These are phyloP conservation scores for Cubamyces sp. DNA, from an alignment of 768 basidiomycete genomes.

Conservation along the genomic window DNA sequence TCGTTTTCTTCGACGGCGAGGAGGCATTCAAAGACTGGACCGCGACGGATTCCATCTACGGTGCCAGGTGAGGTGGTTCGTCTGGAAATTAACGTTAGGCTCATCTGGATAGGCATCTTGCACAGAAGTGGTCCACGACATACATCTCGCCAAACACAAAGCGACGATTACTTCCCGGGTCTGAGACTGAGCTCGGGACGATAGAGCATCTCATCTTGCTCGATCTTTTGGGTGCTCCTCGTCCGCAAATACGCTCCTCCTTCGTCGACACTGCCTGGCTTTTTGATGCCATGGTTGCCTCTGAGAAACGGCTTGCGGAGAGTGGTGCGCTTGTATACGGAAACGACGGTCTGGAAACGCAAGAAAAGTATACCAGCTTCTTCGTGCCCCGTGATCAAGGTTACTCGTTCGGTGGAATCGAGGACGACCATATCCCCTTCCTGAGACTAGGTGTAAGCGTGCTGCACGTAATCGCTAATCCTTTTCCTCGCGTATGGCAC, in stretches of 20 bases:
- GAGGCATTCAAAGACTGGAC: conserved; percentile 95
- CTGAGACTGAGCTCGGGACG: conserved; percentile 66
- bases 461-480: conserved; percentile 86
- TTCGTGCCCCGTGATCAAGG: conserved; percentile 56
- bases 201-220: conserved; percentile 93
- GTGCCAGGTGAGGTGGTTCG: conserved; percentile 69
- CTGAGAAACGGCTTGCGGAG: conserved; percentile 72
- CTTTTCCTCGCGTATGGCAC: conserved; percentile 94
- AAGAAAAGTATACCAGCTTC: conserved; percentile 64
- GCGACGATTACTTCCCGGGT: conserved; percentile 52
- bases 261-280: conserved; percentile 93
- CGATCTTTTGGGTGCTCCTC: conserved; percentile 83
- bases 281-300: conserved; percentile 73
- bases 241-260: conserved; percentile 79
- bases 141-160: conserved; percentile 64
- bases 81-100: conserved; percentile 1
- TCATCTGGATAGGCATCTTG: conserved; percentile 71
- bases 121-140: conserved; percentile 77
- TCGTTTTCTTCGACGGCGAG: conserved; percentile 97
- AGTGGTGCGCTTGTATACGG: conserved; percentile 62
- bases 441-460: conserved; percentile 79
- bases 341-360: conserved; percentile 42
- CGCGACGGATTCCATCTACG: conserved; percentile 87
- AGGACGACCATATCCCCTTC: conserved; percentile 96
- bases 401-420: conserved; percentile 62